Conservation (phyloP, 345 rosid species). For the Microcos paniculata region DNA sequence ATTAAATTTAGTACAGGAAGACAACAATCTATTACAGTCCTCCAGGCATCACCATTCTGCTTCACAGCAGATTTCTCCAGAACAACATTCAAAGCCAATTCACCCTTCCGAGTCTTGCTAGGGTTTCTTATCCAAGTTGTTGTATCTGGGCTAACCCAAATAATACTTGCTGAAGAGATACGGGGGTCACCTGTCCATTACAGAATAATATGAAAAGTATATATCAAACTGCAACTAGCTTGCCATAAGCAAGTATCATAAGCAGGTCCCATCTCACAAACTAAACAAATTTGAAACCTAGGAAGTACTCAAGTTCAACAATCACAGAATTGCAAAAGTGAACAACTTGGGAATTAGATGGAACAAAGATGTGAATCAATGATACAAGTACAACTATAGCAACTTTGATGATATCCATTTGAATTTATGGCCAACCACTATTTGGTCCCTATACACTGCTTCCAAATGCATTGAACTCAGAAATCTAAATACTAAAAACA, state of each 20-base stretch:
- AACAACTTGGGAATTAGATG: background rate
- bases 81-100: constrained; percentile 69
- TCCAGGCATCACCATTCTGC: constrained; percentile 94
- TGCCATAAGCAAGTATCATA: background rate
- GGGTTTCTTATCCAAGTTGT: constrained; percentile 69
- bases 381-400: background rate
- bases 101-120: constrained; percentile 53
- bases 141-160: constrained; percentile 72
- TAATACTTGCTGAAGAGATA: constrained; percentile 64
- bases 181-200: constrained; percentile 79
- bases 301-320: background rate
- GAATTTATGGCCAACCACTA: background rate
- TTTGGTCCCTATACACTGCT: background rate
- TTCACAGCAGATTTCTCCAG: constrained; percentile 74
- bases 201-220: constrained; percentile 12
- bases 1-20: constrained; percentile 80
- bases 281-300: background rate
- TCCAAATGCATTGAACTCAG: constrained; percentile 5
- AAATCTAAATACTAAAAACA: background rate
- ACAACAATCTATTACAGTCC: constrained; percentile 80
- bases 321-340: background rate
- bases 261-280: background rate
- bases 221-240: constrained; percentile 5
- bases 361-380: background rate
- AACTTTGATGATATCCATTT: background rate